Evolutionary conservation across 2,329 filamentous ascomycete species (phyloP).

Genomic region (Colletotrichum somersetense): DNA sequence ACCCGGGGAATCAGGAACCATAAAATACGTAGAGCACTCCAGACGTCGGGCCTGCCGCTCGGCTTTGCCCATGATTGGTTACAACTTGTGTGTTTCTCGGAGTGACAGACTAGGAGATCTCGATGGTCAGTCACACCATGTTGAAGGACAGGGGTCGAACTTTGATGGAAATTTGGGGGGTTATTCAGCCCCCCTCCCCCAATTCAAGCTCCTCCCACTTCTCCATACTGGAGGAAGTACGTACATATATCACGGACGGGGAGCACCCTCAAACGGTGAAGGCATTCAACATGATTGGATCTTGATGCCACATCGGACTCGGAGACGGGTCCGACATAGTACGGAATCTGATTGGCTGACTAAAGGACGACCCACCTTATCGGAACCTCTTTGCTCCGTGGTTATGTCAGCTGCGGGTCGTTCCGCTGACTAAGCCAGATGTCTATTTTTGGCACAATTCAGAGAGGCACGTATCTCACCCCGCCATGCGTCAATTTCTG

Average conservation of each 20-base stretch:
- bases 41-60: neutral
- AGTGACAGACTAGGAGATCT: neutral
- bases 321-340: neutral
- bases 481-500: neutral
- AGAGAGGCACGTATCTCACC: too few relatives aligned
- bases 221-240: neutral
- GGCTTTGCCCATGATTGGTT: neutral
- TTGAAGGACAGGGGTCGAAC: too few relatives aligned
- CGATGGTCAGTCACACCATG: neutral
- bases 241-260: neutral
- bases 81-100: too few relatives aligned
- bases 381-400: neutral
- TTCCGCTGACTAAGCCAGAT: too few relatives aligned
- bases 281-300: neutral
- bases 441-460: neutral
- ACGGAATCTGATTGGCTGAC: neutral
- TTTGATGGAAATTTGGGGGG: neutral
- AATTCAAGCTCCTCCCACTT: neutral
- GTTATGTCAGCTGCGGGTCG: neutral
- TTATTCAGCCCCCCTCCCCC: neutral
- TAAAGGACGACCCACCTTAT: too few relatives aligned
- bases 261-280: neutral
- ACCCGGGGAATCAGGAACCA: neutral
- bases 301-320: neutral
- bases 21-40: neutral